A percentile compares a stretch with the other conserved stretches of the same genome.
phyloP scores from a whole-genome alignment of 2,329 filamentous ascomycete species.

The Microdochium trichocladiopsis region DNA sequence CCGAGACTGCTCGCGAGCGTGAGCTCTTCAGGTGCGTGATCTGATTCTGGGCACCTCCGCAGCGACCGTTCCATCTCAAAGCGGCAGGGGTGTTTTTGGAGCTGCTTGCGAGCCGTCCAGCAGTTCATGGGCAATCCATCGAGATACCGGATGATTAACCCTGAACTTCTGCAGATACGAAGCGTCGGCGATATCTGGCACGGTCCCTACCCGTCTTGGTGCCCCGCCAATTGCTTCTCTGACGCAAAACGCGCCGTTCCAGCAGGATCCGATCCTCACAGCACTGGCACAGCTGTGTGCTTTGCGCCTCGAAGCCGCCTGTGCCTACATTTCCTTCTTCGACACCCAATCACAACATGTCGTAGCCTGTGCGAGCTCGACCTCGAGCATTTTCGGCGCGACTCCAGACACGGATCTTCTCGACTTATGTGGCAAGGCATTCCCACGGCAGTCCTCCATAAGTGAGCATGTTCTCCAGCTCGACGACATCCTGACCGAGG shows the following conservation, averaged over 20 bases:
- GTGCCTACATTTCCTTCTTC: constrained; percentile 18
- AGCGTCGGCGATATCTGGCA: not conserved
- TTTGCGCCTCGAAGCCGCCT: constrained; percentile 12
- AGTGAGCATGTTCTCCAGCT: not conserved
- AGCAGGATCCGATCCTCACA: constrained; percentile 5
- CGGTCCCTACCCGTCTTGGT: not conserved
- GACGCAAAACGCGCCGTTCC: not conserved
- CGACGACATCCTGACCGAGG: not conserved
- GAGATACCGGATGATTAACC: not conserved
- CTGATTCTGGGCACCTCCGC: not conserved
- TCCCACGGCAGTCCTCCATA: not conserved
- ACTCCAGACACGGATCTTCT: constrained; percentile 9
- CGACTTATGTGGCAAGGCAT: not conserved
- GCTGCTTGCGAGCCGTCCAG: too few species aligned
- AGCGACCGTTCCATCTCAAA: not conserved
- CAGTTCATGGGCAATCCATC: too few species aligned
- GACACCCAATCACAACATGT: constrained; percentile 17
- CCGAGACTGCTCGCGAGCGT: not conserved
- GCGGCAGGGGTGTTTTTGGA: not conserved
- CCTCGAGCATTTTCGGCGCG: constrained; percentile 8
- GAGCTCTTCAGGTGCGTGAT: not conserved
- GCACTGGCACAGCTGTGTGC: constrained; percentile 18
- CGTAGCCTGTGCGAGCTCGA: constrained; percentile 8
- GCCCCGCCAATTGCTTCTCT: not conserved
- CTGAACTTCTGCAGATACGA: not conserved